Evolutionary conservation across 2,329 filamentous ascomycete species (phyloP).

Genomic region (Venturia effusa): DNA sequence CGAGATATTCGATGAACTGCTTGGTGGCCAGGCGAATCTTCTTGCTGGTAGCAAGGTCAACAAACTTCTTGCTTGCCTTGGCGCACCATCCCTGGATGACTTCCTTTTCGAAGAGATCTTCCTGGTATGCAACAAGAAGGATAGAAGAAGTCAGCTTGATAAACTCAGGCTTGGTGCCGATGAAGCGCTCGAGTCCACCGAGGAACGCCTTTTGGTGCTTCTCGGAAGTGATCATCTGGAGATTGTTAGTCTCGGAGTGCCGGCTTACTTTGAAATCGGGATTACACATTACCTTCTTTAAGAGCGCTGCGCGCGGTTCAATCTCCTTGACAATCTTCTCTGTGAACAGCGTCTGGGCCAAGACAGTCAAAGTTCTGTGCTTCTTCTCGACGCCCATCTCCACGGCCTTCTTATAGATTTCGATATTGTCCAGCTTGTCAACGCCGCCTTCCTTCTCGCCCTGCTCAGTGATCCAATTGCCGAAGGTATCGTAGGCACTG

Average conservation of each 20-base stretch:
- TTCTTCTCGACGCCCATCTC: conserved; percentile 90
- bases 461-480: conserved; percentile 81
- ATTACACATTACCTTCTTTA: conserved; percentile 61
- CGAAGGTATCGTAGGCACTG: conserved; percentile 79
- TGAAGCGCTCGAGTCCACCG: conserved; percentile 87
- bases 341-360: conserved; percentile 89
- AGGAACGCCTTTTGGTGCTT: conserved; percentile 92
- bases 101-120: conserved; percentile 82
- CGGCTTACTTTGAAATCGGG: too few species aligned
- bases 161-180: conserved; percentile 72
- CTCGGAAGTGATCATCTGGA: conserved; percentile 66
- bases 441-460: conserved; percentile 60
- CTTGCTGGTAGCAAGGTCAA: conserved; percentile 78
- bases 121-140: conserved; percentile 79
- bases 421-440: conserved; percentile 72
- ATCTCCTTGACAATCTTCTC: conserved; percentile 85
- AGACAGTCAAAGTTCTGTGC: conserved; percentile 83
- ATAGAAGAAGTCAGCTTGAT: conserved; percentile 72
- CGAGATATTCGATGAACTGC: conserved; percentile 89
- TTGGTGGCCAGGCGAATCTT: conserved; percentile 93
- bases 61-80: conserved; percentile 98
- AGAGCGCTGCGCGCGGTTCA: conserved; percentile 67
- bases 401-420: conserved; percentile 93
- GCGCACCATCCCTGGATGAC: conserved; percentile 81
- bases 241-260: not conserved